Percentiles rank a stretch among this genome's conserved stretches.
Evolutionary conservation across 768 basidiomycete genomes (phyloP).

Genomic region (Trametes maxima): DNA sequence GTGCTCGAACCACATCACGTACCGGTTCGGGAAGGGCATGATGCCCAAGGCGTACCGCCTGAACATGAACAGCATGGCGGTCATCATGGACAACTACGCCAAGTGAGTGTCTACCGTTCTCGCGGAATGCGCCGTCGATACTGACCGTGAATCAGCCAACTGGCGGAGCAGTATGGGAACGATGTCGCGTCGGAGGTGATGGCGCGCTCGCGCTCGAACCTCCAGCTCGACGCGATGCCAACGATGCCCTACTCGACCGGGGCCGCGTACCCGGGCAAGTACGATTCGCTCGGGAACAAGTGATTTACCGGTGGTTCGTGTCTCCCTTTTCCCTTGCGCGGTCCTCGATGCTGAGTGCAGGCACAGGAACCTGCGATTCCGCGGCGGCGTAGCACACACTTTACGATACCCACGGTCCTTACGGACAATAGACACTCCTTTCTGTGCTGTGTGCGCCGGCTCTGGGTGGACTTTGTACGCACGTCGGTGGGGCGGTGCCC

Average conservation of each 20-base stretch:
- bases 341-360: background rate
- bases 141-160: constrained; percentile 49
- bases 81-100: constrained; percentile 85
- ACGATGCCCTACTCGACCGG: constrained; percentile 32
- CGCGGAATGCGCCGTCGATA: background rate
- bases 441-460: background rate
- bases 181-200: constrained; percentile 63
- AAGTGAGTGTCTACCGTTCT: constrained; percentile 46
- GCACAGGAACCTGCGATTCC: background rate
- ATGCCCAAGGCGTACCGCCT: constrained; percentile 84
- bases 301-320: background rate
- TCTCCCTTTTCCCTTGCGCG: background rate
- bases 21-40: constrained; percentile 87
- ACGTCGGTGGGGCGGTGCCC: no score
- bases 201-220: constrained; percentile 56
- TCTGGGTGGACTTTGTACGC: background rate
- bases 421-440: constrained; percentile 22
- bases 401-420: constrained; percentile 24
- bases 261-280: constrained; percentile 25
- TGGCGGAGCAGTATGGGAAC: constrained; percentile 72
- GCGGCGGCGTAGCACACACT: constrained; percentile 17
- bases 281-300: constrained; percentile 22
- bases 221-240: constrained; percentile 41
- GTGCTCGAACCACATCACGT: constrained; percentile 84
- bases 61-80: constrained; percentile 71